A percentile compares a stretch with the other conserved stretches of the same genome.
phyloP scores from a whole-genome alignment of 495 filamentous ascomycete species.

The Podospora conica region DNA sequence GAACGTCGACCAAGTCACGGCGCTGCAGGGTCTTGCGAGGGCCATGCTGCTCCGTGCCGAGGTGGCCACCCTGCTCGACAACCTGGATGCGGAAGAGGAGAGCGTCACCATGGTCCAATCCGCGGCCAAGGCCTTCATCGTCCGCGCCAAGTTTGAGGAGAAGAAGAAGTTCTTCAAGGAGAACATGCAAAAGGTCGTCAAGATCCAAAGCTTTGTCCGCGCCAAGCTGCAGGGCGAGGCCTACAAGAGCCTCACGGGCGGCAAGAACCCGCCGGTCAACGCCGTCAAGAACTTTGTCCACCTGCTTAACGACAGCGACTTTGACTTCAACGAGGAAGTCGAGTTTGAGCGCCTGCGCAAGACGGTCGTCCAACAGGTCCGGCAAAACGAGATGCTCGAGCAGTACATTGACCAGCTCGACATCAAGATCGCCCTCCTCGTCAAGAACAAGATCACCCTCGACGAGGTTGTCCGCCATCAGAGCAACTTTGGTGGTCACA shows the following conservation, averaged over 20 bases:
- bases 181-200: constrained; percentile 99
- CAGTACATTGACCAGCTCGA: constrained; percentile 97
- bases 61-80: constrained; percentile 60
- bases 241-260: constrained; percentile 89
- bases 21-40: constrained; percentile 67
- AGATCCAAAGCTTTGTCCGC: constrained; percentile 93
- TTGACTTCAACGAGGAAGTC: constrained; percentile 98
- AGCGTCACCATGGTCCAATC: constrained; percentile 68
- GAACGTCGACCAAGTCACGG: constrained; percentile 51
- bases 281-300: constrained; percentile 98
- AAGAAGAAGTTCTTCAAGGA: constrained; percentile 83
- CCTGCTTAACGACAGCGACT: constrained; percentile 93
- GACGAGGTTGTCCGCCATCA: constrained; percentile 98
- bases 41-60: constrained; percentile 71
- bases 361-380: constrained; percentile 91
- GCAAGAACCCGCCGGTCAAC: constrained; percentile 95
- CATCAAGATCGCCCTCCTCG: constrained; percentile 96
- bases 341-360: constrained; percentile 91
- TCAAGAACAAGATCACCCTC: constrained; percentile 98
- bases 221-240: constrained; percentile 93
- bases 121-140: constrained; percentile 61
- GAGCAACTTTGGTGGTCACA: constrained; percentile 89
- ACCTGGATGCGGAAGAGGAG: constrained; percentile 78
- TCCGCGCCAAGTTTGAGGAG: constrained; percentile 70
- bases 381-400: constrained; percentile 94